Conservation (phyloP, 106 monocot genomes). For the Hemerocallis citrina region DNA sequence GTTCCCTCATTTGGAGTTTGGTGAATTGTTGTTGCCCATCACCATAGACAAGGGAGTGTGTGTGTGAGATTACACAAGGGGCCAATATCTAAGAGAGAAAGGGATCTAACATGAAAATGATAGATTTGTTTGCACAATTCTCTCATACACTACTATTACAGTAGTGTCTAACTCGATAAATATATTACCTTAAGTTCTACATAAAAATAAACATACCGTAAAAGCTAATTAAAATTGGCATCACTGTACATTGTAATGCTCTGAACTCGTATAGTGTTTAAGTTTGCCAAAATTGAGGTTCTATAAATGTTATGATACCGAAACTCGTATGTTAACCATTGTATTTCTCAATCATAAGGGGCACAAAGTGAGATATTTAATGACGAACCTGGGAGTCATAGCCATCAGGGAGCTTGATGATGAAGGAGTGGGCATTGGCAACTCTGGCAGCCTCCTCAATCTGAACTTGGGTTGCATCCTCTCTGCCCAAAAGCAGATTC, state of each 20-base stretch:
- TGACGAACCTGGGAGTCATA: constrained; percentile 83
- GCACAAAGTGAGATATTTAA: neutral
- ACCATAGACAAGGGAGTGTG: neutral
- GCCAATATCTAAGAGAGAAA: constrained; percentile 5
- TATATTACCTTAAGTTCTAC: too few species aligned
- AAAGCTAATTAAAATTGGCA: too few species aligned
- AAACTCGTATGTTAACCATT: constrained; percentile 7
- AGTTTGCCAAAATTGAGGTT: too few species aligned
- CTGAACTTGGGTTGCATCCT: constrained; percentile 74
- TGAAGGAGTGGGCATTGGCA: constrained; percentile 97
- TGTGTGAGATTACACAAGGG: neutral
- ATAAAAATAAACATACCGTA: too few species aligned
- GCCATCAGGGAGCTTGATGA: constrained; percentile 85
- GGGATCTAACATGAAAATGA: neutral
- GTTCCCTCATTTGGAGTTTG: constrained; percentile 15
- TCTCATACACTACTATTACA: too few species aligned
- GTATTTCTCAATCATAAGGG: neutral
- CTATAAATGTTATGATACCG: too few species aligned
- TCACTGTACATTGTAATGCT: too few species aligned
- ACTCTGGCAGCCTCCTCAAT: constrained; percentile 95
- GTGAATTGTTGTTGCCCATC: too few species aligned
- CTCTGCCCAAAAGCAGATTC: constrained; percentile 77
- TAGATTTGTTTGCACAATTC: neutral
- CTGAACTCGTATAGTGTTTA: too few species aligned
- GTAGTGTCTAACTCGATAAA: too few species aligned